Percentiles rank a stretch among this genome's conserved stretches.
Evolutionary conservation across 2,329 filamentous ascomycete species (phyloP).

Genomic region (Capronia americana): DNA sequence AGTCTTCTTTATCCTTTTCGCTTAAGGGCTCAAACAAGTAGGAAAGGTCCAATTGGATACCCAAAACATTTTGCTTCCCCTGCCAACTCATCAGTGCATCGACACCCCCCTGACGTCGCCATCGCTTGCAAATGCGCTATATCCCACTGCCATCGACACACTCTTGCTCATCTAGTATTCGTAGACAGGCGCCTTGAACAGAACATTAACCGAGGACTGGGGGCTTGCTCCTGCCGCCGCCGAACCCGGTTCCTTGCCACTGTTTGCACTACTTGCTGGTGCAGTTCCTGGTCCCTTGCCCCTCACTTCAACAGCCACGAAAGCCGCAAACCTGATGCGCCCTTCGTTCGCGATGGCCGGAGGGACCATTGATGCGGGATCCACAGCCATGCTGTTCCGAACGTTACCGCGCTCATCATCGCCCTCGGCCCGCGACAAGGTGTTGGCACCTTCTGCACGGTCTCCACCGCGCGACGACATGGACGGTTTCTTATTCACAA

Average conservation of each 20-base stretch:
- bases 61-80: slow-evolving; percentile 4
- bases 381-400: slow-evolving; percentile 31
- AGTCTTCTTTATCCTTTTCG: slow-evolving; percentile 11
- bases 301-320: slow-evolving; percentile 75
- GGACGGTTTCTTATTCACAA: slow-evolving; percentile 48
- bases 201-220: slow-evolving; percentile 59
- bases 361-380: slow-evolving; percentile 25
- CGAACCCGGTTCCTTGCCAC: slow-evolving; percentile 31
- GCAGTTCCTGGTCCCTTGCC: slow-evolving; percentile 56
- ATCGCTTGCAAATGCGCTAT: not conserved
- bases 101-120: not conserved
- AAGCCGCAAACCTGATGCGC: slow-evolving; percentile 76
- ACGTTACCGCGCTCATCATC: slow-evolving; percentile 31
- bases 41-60: slow-evolving; percentile 8
- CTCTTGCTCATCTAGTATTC: slow-evolving; percentile 40
- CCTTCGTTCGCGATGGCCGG: slow-evolving; percentile 41
- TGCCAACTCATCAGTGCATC: not conserved
- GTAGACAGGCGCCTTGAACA: slow-evolving; percentile 77
- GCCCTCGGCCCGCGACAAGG: slow-evolving; percentile 22
- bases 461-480: slow-evolving; percentile 31
- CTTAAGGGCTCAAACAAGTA: slow-evolving; percentile 14
- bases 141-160: not conserved
- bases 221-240: slow-evolving; percentile 29
- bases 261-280: slow-evolving; percentile 17
- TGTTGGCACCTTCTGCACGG: slow-evolving; percentile 40